Evolutionary conservation across 129 eudicot genomes (phyloP), one percentile per base, ranked within the genome.

Genomic region (Tagetes erecta): DNA sequence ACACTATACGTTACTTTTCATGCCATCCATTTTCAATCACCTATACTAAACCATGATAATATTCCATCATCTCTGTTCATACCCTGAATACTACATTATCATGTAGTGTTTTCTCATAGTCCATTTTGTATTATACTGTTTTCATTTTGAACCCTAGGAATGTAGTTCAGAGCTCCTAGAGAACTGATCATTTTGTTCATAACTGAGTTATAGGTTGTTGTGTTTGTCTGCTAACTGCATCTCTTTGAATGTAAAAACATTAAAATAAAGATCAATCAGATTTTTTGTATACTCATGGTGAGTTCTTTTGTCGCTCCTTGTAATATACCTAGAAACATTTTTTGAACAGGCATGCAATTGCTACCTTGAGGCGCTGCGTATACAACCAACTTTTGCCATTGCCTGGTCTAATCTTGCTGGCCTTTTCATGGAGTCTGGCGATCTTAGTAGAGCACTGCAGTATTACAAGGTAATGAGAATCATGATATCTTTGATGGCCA

Each of bases 391-490:
- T 80, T 88, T 90, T 80, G 89, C 99, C 50, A 91, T 94, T 75
- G 99, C 97, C 35, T 94, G 99, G 99, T 94, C 99, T 70, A 94
- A 94, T 73, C 96, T 94, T 76, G 99, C 93, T 80, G 97, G 96
- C 35, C 88, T 91, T 78, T 91, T 91, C 75, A 91, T 94, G 99
- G 99, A 94, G 73, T 82, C 96, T 0, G 96, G 99, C 51, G 97
- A 94, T 74, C 88, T 82, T 50, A 85, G 76, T 51, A 83, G 92
- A 81, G 99, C 99, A 71, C 83, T 94, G 67, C 96, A 91, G 80
- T 94, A 87, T 74, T 94, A 94, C 82, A 94, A 88, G 97, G 99
- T 91, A 73, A 78, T n/a, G 52, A 64, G 30, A 8, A 5, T 44
- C 0, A 27, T 71, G 14, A 14, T 56, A 77, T 14, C 42, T 73